A percentile compares a stretch with the other conserved stretches of the same genome.
Conservation (phyloP, 1,284 basidiomycete genomes). For the Meripilus lineatus region DNA sequence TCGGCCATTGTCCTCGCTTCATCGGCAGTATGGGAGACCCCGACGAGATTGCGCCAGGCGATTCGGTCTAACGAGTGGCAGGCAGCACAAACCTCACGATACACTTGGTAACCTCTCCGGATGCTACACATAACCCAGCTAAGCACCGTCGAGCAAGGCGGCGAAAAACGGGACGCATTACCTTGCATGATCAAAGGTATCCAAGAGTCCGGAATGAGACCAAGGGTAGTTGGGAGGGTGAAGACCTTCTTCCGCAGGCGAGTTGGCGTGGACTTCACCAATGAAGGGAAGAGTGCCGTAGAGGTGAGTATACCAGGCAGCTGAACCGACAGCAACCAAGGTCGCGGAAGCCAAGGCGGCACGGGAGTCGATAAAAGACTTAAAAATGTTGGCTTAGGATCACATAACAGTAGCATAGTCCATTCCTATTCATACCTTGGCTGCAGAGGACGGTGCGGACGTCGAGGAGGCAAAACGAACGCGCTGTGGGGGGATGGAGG, state of each 20-base stretch:
- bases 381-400: conserved; percentile 1
- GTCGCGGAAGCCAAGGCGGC: conserved; percentile 77
- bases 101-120: conserved; percentile 97
- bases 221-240: conserved; percentile 90
- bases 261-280: conserved; percentile 85
- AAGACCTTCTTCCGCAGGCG: conserved; percentile 90
- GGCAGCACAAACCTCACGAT: conserved; percentile 98
- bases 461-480: conserved; percentile 66
- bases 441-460: conserved; percentile 46
- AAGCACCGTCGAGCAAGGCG: background rate
- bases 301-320: conserved; percentile 95
- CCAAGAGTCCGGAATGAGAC: conserved; percentile 83
- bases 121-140: conserved; percentile 54
- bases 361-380: conserved; percentile 64
- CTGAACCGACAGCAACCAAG: conserved; percentile 78
- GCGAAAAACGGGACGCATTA: conserved; percentile 29
- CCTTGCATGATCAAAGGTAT: conserved; percentile 96
- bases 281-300: conserved; percentile 88
- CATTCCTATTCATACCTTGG: conserved; percentile 61
- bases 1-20: conserved; percentile 93
- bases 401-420: no score
- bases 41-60: conserved; percentile 99
- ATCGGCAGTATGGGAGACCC: conserved; percentile 93
- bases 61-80: conserved; percentile 99
- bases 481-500: conserved; percentile 31